Evolutionary conservation across 192 early-diverging fungal species (phyloP).

Genomic region (Coemansia sp.): DNA sequence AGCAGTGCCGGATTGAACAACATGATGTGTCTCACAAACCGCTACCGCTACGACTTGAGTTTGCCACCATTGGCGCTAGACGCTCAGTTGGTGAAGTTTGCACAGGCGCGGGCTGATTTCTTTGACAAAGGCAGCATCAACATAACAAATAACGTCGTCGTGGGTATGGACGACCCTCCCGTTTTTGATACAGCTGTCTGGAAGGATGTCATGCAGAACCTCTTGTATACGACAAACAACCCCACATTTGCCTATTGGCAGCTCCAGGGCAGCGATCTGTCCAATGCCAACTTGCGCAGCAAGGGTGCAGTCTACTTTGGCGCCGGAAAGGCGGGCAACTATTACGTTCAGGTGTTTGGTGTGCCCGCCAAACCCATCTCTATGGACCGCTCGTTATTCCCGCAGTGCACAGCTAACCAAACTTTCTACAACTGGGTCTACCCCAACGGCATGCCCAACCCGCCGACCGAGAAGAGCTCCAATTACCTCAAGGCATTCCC

Average conservation of each 20-base stretch:
- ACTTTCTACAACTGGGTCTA: conserved; percentile 45
- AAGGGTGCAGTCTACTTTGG: conserved; percentile 23
- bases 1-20: conserved; percentile 27
- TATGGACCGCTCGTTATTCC: conserved; percentile 12
- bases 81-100: conserved; percentile 32
- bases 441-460: conserved; percentile 15
- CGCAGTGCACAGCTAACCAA: conserved; percentile 40
- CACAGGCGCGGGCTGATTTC: conserved; percentile 34
- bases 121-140: conserved; percentile 3
- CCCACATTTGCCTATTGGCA: conserved; percentile 47
- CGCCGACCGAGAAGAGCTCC: background rate
- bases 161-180: conserved; percentile 1
- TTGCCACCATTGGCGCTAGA: conserved; percentile 27
- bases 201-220: conserved; percentile 32
- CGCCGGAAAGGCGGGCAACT: conserved; percentile 19
- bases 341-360: conserved; percentile 48
- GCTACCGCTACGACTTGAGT: conserved; percentile 24
- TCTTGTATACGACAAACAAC: conserved; percentile 20
- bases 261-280: conserved; percentile 7
- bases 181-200: conserved; percentile 26
- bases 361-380: conserved; percentile 6
- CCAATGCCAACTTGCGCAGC: conserved; percentile 9
- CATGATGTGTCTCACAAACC: conserved; percentile 41
- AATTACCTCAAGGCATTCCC: conserved; percentile 23
- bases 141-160: conserved; percentile 9